phyloP scores from a whole-genome alignment of 345 rosid species.

The Pelargonium nanum region DNA sequence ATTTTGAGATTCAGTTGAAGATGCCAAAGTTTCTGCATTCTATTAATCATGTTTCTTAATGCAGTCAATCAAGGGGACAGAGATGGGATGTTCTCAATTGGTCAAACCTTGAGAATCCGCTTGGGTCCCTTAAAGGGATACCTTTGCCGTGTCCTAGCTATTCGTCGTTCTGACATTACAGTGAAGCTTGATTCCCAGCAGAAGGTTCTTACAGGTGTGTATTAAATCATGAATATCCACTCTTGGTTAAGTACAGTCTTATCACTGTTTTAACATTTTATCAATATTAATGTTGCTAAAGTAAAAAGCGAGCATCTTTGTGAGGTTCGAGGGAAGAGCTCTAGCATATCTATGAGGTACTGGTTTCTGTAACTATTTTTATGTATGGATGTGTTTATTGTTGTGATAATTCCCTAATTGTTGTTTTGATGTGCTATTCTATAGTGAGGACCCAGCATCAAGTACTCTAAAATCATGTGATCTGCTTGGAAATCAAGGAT shows the following conservation, averaged over 20 bases:
- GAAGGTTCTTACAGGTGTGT: slow-evolving; percentile 68
- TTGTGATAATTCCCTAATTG: slow-evolving; percentile 4
- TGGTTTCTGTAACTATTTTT: background rate
- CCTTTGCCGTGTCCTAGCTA: slow-evolving; percentile 75
- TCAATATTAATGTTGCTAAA: slow-evolving; percentile 31
- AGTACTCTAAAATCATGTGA: slow-evolving; percentile 56
- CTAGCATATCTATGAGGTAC: slow-evolving; percentile 37
- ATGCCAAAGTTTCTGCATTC: background rate
- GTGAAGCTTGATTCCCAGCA: slow-evolving; percentile 92
- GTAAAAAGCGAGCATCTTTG: slow-evolving; percentile 85
- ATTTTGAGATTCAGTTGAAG: slow-evolving; percentile 1
- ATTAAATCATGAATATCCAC: background rate
- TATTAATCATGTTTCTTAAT: slow-evolving; percentile 24
- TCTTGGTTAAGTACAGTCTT: no score
- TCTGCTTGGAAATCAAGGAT: slow-evolving; percentile 53
- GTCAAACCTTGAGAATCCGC: slow-evolving; percentile 85
- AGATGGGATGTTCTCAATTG: slow-evolving; percentile 60
- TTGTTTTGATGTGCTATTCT: slow-evolving; percentile 18
- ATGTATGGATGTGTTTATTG: slow-evolving; percentile 8
- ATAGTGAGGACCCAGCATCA: slow-evolving; percentile 54
- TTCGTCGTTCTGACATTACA: slow-evolving; percentile 68
- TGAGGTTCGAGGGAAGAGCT: slow-evolving; percentile 70
- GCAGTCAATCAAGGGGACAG: slow-evolving; percentile 66
- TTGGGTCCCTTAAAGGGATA: slow-evolving; percentile 93
- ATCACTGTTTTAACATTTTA: no score